Evolutionary conservation across 768 basidiomycete genomes (phyloP), one percentile per base, ranked within the genome.

Genomic region (Mycena olivaceomarginata): DNA sequence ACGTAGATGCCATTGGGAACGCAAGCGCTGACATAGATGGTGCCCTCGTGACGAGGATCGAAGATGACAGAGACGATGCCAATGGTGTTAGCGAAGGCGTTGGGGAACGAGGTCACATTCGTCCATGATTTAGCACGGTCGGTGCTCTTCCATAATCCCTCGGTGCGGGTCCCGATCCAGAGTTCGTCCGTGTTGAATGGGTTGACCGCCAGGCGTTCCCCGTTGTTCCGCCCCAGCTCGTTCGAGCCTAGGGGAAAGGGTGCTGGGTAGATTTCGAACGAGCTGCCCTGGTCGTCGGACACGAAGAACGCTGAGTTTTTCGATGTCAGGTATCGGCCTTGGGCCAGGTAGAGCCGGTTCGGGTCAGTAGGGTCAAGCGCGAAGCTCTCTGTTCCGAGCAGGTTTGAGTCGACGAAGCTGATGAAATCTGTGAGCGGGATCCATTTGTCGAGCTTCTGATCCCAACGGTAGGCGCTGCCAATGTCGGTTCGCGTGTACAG

Each of bases 341-440:
- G 64, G 64, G 64, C 64, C 64, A 65, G 43, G 64, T 65, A 65
- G 40, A 65, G 64, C 64, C 64, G 41, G 64, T 65, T 65, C 64
- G 64, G 64, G 64, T 65, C 64, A 65, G 64, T 65, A 46, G 64
- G 64, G 64, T 65, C 64, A 46, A 65, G 64, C 64, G 64, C 64
- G 64, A 65, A 65, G 43, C 64, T 65, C 64, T 65, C 64, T 43
- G 64, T 65, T 15, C 64, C 64, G 43, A 65, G 64, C 64, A 65
- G 64, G 64, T 65, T 65, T 45, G 64, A 65, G 64, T 65, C 64
- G 64, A 46, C 64, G 64, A 65, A 65, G 64, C 64, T 65, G 64
- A 65, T 65, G 64, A 65, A 65, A 65, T 65, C 64, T 65, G 64
- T 65, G 64, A 65, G 64, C 64, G 64, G 64, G 64, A 65, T 65